Conservation (phyloP, 208 protist species). For the Tetramitus jugosus region DNA sequence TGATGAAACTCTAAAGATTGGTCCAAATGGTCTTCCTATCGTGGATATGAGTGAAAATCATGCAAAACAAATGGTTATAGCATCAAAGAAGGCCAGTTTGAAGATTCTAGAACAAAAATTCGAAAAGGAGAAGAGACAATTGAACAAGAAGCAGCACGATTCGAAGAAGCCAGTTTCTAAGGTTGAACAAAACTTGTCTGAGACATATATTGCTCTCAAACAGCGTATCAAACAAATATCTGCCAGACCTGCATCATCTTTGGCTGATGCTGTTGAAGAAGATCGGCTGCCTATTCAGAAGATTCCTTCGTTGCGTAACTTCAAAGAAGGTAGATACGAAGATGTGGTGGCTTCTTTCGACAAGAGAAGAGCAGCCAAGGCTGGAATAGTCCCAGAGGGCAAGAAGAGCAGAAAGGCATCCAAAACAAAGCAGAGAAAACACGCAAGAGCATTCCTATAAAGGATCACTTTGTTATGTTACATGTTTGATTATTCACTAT, state of each 20-base stretch:
- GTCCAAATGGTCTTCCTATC: not conserved
- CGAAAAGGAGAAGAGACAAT: not conserved
- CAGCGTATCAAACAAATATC: not conserved
- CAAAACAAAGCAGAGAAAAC: too few species aligned
- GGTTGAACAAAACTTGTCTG: not conserved
- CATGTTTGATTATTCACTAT: too few species aligned
- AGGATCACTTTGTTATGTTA: too few species aligned
- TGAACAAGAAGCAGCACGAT: not conserved
- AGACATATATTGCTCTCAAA: not conserved
- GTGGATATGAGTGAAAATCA: not conserved
- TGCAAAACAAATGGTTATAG: not conserved
- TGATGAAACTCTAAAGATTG: not conserved
- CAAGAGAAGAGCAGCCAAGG: not conserved
- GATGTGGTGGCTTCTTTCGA: constrained; percentile 15
- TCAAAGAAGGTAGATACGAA: constrained; percentile 22
- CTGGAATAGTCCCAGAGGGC: too few species aligned
- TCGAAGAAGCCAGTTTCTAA: not conserved
- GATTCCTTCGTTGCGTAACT: not conserved
- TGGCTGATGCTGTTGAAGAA: not conserved
- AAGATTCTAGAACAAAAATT: not conserved
- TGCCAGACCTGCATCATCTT: not conserved
- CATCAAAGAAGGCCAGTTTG: not conserved
- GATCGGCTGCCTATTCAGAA: too few species aligned
- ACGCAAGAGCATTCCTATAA: too few species aligned
- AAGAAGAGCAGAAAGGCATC: too few species aligned